phyloP scores from a whole-genome alignment of 2,329 filamentous ascomycete species.

The Arthroderma sp. region DNA sequence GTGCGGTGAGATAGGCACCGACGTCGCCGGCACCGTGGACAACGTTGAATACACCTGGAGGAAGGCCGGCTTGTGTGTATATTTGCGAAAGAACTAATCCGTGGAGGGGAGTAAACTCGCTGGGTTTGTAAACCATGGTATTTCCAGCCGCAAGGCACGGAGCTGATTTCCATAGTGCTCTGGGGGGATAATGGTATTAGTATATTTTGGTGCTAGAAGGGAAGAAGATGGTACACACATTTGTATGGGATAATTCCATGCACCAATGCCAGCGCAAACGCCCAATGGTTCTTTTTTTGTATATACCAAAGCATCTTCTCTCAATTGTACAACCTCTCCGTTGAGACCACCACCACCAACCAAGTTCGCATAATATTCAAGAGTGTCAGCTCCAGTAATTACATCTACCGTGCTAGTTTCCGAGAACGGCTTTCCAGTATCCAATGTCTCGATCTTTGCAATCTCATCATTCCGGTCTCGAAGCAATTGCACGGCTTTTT shows the following conservation, averaged over 20 bases:
- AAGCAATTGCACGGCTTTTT: conserved; percentile 60
- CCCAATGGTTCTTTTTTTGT: conserved; percentile 70
- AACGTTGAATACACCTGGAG: conserved; percentile 75
- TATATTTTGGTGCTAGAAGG: neutral
- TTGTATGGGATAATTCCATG: conserved; percentile 87
- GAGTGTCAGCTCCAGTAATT: conserved; percentile 67
- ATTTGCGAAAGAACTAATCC: conserved; percentile 61
- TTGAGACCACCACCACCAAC: conserved; percentile 66
- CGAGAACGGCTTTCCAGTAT: conserved; percentile 74
- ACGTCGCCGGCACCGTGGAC: conserved; percentile 68
- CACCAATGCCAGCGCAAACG: conserved; percentile 75
- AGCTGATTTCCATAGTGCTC: conserved; percentile 73
- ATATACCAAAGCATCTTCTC: conserved; percentile 67
- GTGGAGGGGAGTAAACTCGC: conserved; percentile 76
- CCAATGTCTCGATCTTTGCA: conserved; percentile 64
- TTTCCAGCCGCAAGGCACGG: conserved; percentile 77
- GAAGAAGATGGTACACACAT: conserved; percentile 35
- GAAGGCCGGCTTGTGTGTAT: conserved; percentile 65
- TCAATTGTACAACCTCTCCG: conserved; percentile 61
- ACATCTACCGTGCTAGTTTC: conserved; percentile 78
- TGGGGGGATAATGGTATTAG: conserved; percentile 8
- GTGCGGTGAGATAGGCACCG: conserved; percentile 59
- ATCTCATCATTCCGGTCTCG: conserved; percentile 67
- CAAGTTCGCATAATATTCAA: conserved; percentile 75
- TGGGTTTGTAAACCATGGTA: conserved; percentile 84